A percentile compares a stretch with the other conserved stretches of the same genome.
These are phyloP conservation scores for Schoenoplectus triqueter DNA, from an alignment of 202 grass and related monocot species.

Conservation along the genomic window DNA sequence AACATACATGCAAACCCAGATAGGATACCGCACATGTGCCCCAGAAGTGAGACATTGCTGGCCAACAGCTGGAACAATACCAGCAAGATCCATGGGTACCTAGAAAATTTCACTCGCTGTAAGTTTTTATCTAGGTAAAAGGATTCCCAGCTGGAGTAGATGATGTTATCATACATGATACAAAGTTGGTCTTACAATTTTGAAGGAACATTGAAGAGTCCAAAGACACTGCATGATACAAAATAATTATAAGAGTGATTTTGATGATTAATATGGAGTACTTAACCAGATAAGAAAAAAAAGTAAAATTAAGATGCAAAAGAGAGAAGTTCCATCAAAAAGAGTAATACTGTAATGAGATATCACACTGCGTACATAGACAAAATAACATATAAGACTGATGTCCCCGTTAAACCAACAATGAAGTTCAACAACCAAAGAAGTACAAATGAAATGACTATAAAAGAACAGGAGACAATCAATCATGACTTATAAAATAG, in stretches of 20 bases:
- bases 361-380: neutral
- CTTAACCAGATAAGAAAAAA: slow-evolving; percentile 11
- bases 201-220: slow-evolving; percentile 96
- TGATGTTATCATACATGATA: slow-evolving; percentile 18
- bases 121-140: slow-evolving; percentile 34
- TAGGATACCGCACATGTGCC: slow-evolving; percentile 93
- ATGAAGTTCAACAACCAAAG: neutral
- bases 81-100: slow-evolving; percentile 96
- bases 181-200: slow-evolving; percentile 63
- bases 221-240: slow-evolving; percentile 74
- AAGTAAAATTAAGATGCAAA: neutral
- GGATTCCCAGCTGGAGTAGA: slow-evolving; percentile 34
- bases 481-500: neutral
- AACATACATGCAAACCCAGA: slow-evolving; percentile 99
- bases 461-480: neutral
- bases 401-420: neutral
- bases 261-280: slow-evolving; percentile 32
- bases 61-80: slow-evolving; percentile 92
- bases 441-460: neutral
- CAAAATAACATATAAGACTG: neutral
- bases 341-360: slow-evolving; percentile 6
- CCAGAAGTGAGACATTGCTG: slow-evolving; percentile 91
- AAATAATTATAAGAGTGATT: slow-evolving; percentile 26
- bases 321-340: neutral
- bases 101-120: slow-evolving; percentile 44